Percentiles rank a stretch among this genome's conserved stretches.
These are phyloP conservation scores for Nemania sp. DNA, from an alignment of 2,329 filamentous ascomycete species.

Conservation along the genomic window DNA sequence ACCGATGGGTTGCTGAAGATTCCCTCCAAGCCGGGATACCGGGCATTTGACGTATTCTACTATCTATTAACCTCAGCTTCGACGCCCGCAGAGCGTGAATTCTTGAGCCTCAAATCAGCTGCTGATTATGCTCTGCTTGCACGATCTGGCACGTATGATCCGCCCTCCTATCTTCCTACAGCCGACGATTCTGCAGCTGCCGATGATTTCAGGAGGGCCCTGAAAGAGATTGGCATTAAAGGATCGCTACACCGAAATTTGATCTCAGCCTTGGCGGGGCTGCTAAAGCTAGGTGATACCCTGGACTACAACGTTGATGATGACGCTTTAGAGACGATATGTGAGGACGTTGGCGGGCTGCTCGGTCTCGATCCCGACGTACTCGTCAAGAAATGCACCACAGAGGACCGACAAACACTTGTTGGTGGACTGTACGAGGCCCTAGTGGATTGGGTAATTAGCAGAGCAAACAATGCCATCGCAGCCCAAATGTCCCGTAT, in stretches of 20 bases:
- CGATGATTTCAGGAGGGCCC: constrained; percentile 84
- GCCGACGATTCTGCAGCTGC: constrained; percentile 91
- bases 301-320: constrained; percentile 83
- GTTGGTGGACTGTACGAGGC: constrained; percentile 91
- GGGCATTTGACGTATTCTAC: constrained; percentile 98
- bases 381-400: constrained; percentile 76
- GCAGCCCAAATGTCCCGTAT: constrained; percentile 71
- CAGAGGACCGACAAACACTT: constrained; percentile 80
- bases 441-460: constrained; percentile 91
- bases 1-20: constrained; percentile 78
- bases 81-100: constrained; percentile 85
- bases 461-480: constrained; percentile 86
- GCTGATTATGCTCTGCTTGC: constrained; percentile 79
- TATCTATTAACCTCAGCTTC: constrained; percentile 93
- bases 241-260: constrained; percentile 80
- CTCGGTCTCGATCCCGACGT: constrained; percentile 86
- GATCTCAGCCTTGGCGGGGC: constrained; percentile 81
- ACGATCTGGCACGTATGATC: constrained; percentile 81
- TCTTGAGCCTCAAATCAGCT: constrained; percentile 76
- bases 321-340: constrained; percentile 82
- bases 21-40: constrained; percentile 77
- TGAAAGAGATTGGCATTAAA: constrained; percentile 94
- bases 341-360: constrained; percentile 86
- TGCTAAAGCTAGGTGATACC: constrained; percentile 91
- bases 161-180: constrained; percentile 86